A percentile compares a stretch with the other conserved stretches of the same genome.
Evolutionary conservation across 2,329 filamentous ascomycete species (phyloP).

Genomic region (Claviceps sp.): DNA sequence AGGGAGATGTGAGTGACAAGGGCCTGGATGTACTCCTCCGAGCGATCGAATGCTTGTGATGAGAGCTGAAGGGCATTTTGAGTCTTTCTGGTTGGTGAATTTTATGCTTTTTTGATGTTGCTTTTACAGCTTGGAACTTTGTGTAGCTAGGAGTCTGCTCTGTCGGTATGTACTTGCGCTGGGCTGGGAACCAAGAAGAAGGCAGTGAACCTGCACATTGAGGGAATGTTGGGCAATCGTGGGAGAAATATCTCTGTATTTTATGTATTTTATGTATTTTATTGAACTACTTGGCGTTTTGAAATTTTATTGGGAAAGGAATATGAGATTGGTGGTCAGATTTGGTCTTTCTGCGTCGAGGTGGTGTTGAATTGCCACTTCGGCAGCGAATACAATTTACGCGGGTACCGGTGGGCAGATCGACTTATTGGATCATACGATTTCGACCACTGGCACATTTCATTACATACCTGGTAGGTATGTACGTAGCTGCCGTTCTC

Average conservation of each 20-base stretch:
- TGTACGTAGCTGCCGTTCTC: too few relatives aligned
- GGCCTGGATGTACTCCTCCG: slow-evolving; percentile 46
- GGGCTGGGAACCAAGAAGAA: background rate
- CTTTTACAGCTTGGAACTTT: background rate
- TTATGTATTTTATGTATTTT: background rate
- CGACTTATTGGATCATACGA: too few relatives aligned
- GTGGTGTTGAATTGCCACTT: too few relatives aligned
- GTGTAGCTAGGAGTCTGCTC: background rate
- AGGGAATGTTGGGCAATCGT: background rate
- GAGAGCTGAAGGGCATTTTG: background rate
- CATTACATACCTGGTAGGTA: too few relatives aligned
- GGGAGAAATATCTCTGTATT: background rate
- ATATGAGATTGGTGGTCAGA: too few relatives aligned
- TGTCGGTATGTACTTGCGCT: background rate
- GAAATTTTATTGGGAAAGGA: too few relatives aligned
- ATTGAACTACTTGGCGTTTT: background rate
- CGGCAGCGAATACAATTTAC: too few relatives aligned
- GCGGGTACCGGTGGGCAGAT: too few relatives aligned
- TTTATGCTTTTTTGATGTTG: background rate
- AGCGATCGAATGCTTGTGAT: slow-evolving; percentile 44
- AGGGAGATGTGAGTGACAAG: slow-evolving; percentile 32
- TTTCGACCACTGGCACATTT: too few relatives aligned
- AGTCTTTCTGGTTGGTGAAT: too few relatives aligned
- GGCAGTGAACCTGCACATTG: too few relatives aligned
- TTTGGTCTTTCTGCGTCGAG: too few relatives aligned